A percentile compares a stretch with the other conserved stretches of the same genome.
Conservation (phyloP, 192 early-diverging fungal genomes). For the Thamnidium elegans region DNA sequence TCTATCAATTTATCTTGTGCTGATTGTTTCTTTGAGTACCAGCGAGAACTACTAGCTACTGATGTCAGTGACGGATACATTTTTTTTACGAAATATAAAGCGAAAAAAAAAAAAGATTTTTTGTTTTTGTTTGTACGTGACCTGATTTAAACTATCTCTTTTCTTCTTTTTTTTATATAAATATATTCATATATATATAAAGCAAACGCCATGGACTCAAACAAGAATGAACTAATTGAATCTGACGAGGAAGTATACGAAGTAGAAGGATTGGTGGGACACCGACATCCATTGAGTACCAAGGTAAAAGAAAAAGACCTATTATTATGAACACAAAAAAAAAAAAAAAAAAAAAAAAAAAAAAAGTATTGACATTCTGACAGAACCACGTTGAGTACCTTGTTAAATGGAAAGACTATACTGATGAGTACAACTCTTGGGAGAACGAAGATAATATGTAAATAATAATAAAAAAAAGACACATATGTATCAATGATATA, state of each 20-base stretch:
- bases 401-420: constrained; percentile 1
- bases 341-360: background rate
- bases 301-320: background rate
- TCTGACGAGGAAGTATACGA: constrained; percentile 7
- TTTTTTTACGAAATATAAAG: background rate
- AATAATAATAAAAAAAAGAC: background rate
- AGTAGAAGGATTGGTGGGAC: background rate
- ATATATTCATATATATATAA: background rate
- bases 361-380: background rate
- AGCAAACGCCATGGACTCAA: background rate
- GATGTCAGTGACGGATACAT: constrained; percentile 12
- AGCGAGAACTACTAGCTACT: background rate
- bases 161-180: background rate
- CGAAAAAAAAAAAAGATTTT: background rate
- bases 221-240: background rate
- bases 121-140: background rate
- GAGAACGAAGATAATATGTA: constrained; percentile 7
- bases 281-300: background rate
- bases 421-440: background rate
- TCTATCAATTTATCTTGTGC: background rate
- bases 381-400: constrained; percentile 6
- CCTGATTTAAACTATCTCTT: background rate
- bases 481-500: background rate
- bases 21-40: constrained; percentile 2
- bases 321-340: background rate